Conservation (phyloP, 78 protist species). For the Paratrimastix pyriformis region DNA sequence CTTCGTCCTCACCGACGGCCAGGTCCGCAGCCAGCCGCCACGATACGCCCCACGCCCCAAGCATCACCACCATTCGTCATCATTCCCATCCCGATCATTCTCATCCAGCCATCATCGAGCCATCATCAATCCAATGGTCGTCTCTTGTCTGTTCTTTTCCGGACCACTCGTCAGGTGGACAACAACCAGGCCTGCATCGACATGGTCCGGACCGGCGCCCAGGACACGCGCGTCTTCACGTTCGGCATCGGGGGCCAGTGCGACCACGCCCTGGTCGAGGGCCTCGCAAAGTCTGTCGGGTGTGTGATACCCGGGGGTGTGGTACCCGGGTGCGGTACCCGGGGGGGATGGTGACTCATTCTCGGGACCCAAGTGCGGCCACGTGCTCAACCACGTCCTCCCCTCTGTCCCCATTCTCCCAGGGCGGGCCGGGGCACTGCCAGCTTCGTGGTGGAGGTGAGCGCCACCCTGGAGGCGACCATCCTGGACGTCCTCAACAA, state of each 20-base stretch:
- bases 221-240: constrained; percentile 46
- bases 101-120: not conserved
- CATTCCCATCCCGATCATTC: not conserved
- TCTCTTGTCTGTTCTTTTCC: too few relatives aligned
- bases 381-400: too few relatives aligned
- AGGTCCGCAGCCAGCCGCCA: constrained; percentile 36
- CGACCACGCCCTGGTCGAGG: constrained; percentile 50
- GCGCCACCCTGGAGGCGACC: not conserved
- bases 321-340: too few relatives aligned
- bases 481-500: constrained; percentile 40
- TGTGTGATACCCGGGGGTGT: too few relatives aligned
- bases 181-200: not conserved
- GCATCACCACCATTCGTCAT: not conserved
- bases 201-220: not conserved
- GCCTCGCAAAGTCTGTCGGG: too few relatives aligned
- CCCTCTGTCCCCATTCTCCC: too few relatives aligned
- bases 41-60: not conserved
- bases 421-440: constrained; percentile 60
- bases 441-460: constrained; percentile 29
- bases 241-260: constrained; percentile 68
- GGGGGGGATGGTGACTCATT: too few relatives aligned
- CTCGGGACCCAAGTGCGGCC: too few relatives aligned
- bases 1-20: constrained; percentile 74
- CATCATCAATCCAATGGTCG: constrained; percentile 12
- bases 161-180: too few relatives aligned